Percentiles rank a stretch among this genome's conserved stretches.
phyloP scores from a whole-genome alignment of 2,329 filamentous ascomycete genomes.

The Lasiodiplodia sp. region DNA sequence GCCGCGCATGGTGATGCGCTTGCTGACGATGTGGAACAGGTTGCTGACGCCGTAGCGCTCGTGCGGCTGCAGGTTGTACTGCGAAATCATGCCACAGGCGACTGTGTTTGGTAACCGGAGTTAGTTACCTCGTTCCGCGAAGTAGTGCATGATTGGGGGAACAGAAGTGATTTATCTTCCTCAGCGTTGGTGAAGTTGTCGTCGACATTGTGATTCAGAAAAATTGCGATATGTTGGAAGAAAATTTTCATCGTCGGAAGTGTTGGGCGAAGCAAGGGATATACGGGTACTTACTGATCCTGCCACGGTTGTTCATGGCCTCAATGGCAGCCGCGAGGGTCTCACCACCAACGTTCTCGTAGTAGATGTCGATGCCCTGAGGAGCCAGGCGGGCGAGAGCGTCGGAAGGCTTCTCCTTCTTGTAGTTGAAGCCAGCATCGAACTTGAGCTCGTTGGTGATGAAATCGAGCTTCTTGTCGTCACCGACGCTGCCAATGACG shows the following conservation, averaged over 20 bases:
- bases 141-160: background rate
- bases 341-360: constrained; percentile 80
- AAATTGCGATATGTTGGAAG: constrained; percentile 11
- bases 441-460: constrained; percentile 74
- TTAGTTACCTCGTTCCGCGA: background rate
- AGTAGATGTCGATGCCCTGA: constrained; percentile 82
- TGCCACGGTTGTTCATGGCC: constrained; percentile 69
- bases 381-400: constrained; percentile 76
- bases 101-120: constrained; percentile 38
- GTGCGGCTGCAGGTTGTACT: constrained; percentile 71
- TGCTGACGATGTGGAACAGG: constrained; percentile 68
- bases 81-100: constrained; percentile 71
- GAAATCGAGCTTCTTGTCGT: constrained; percentile 80
- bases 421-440: constrained; percentile 85
- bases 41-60: constrained; percentile 73
- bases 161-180: background rate
- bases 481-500: constrained; percentile 82
- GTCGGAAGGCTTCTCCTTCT: constrained; percentile 74
- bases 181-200: constrained; percentile 14
- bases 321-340: constrained; percentile 73
- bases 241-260: constrained; percentile 2
- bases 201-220: constrained; percentile 7
- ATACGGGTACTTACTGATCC: constrained; percentile 64
- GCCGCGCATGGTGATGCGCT: constrained; percentile 74
- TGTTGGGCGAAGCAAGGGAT: background rate